Percentiles rank a stretch among this genome's conserved stretches.
These are phyloP conservation scores for Crucibulum cyathiforme DNA, from an alignment of 1,284 basidiomycete species.

Conservation along the genomic window DNA sequence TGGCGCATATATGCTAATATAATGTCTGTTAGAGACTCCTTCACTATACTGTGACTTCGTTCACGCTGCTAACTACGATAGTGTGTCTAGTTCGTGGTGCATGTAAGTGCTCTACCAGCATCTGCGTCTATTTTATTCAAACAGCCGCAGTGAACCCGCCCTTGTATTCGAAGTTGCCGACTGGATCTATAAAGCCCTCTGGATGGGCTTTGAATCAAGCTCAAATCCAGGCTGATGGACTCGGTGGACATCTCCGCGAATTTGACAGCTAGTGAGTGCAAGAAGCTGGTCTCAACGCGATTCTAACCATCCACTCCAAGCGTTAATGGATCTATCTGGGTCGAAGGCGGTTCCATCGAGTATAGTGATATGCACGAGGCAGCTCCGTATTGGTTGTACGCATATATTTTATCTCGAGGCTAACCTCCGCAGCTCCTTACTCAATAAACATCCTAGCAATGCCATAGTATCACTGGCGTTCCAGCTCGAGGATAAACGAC, in stretches of 20 bases:
- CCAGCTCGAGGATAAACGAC: slow-evolving; percentile 40
- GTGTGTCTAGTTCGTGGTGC: too few species aligned
- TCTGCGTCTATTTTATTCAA: too few species aligned
- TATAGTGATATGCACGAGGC: slow-evolving; percentile 50
- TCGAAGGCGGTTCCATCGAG: slow-evolving; percentile 45
- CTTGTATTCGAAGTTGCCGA: slow-evolving; percentile 35
- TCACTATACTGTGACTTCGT: too few species aligned
- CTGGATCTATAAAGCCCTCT: slow-evolving; percentile 41
- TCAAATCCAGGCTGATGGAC: slow-evolving; percentile 43
- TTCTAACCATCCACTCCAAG: slow-evolving; percentile 15
- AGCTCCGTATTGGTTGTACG: slow-evolving; percentile 50
- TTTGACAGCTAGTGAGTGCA: slow-evolving; percentile 42
- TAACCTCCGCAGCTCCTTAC: background rate
- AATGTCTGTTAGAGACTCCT: too few species aligned
- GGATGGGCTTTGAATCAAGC: slow-evolving; percentile 48
- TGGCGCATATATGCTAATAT: too few species aligned
- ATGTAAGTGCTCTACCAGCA: too few species aligned
- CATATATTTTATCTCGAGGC: background rate
- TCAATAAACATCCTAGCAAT: slow-evolving; percentile 27
- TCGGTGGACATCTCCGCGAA: slow-evolving; percentile 44
- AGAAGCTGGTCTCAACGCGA: background rate
- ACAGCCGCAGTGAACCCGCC: slow-evolving; percentile 31
- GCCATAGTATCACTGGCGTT: slow-evolving; percentile 46
- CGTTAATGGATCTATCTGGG: slow-evolving; percentile 48
- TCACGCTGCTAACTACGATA: too few species aligned